phyloP scores from a whole-genome alignment of 495 filamentous ascomycete genomes.

The Melanomma pulvis-pyrius region DNA sequence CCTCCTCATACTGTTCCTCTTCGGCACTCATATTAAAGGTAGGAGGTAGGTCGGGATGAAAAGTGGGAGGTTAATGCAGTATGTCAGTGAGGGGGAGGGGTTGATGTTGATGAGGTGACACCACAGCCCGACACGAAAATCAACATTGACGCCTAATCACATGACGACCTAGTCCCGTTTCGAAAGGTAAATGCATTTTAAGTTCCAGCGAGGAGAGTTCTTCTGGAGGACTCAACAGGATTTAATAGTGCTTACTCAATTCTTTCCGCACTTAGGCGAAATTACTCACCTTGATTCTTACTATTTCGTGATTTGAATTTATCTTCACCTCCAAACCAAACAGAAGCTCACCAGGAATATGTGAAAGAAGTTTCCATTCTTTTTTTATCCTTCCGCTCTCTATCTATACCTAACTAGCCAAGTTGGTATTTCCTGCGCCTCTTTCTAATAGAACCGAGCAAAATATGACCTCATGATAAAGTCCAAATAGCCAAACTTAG shows the following conservation, averaged over 20 bases:
- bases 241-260: no score
- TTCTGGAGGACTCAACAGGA: no score
- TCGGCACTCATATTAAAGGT: slow-evolving; percentile 59
- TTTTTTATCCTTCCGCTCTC: no score
- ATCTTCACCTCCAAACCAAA: not conserved
- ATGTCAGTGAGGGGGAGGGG: not conserved
- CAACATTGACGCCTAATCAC: slow-evolving; percentile 19
- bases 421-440: no score
- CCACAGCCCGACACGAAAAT: slow-evolving; percentile 1
- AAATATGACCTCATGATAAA: no score
- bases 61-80: not conserved
- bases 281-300: no score
- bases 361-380: no score
- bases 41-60: not conserved
- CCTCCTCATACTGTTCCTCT: slow-evolving; percentile 66
- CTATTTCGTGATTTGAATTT: not conserved
- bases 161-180: slow-evolving; percentile 1
- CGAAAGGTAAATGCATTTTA: not conserved
- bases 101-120: not conserved
- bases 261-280: no score
- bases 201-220: not conserved
- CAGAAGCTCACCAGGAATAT: not conserved
- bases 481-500: no score
- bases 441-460: no score
- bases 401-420: no score